Evolutionary conservation across 352 stramenopile genomes (phyloP), one percentile per base, ranked within the genome.

Genomic region (Pythium pyrilobum): DNA sequence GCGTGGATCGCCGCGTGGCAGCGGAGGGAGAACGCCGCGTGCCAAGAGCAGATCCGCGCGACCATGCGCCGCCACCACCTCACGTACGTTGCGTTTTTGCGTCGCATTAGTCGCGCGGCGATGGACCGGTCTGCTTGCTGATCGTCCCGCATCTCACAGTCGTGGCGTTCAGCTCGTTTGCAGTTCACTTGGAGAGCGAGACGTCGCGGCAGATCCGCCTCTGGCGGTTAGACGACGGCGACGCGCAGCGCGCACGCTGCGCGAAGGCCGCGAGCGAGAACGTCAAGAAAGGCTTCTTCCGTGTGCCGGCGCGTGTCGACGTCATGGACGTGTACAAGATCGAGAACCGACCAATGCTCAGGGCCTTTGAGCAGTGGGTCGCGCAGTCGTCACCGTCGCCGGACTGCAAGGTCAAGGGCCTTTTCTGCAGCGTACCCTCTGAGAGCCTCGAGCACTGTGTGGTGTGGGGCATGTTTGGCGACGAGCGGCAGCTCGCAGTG

Each of bases 301-400:
- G 20, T 5, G n/a, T 4, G 37, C 7, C 3, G 15, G 55, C 20
- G 11, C 33, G 59, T 18, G 43, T 91, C n/a, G 59, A 89, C n/a
- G 79, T 94, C 8, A 50, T 80, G 23, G 74, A 85, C 27, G 83
- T 94, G 31, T 94, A 77, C 56, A 92, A 92, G 44, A 76, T 94
- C 49, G 81, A 92, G 43, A 90, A 94, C 49, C 59, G 61, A 11
- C 64, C 67, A 36, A 29, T 92, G 18, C 43, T 94, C 10, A 52
- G 78, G 25, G 54, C 48, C 9, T 92, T 92, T 32, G 80, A 89
- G 50, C 62, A 45, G 15, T 74, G 74, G 52, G 67, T 74, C 21
- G 50, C 36, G 12, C 43, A 56, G 1, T 38, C 75, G 5, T 16
- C 58, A 4, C 41, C 56, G 2, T 16, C 29, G 0, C 24, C 40